Base-by-base conservation (phyloP, 768 basidiomycete species). In the Tephrocybe sp. region DNA sequence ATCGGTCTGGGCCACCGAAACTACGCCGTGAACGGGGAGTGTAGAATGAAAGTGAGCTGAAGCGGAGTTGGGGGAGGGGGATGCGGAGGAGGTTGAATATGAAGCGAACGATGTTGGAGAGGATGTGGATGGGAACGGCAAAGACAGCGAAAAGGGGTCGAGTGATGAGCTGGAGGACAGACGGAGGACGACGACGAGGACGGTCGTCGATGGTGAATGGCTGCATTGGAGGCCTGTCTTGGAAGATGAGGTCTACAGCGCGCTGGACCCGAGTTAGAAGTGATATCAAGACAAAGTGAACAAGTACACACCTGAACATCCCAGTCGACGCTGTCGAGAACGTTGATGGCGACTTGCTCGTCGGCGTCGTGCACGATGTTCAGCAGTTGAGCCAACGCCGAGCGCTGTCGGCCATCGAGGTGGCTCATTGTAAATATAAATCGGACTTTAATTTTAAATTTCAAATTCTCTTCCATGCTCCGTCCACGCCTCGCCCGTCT, bases 281-380 rank as follows among this genome's bases (percentile, higher is more conserved):
- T n/a, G n/a, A n/a, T n/a, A n/a, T n/a, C n/a, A n/a, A n/a, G n/a
- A 22, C 35, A 49, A 24, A 13, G 19, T 12, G 26, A 16, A 21
- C 8, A 32, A 30, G 5, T 27, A 55, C 75, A 55, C 46, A 84
- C 86, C 75, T 84, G 75, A 26, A 90, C 78, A 68, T 88, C 81
- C 86, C 86, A 90, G 41, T 75, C 76, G 8, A 86, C 83, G 49
- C 77, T 82, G 31, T 74, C 65, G 13, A 90, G 70, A 1, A 90
- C 75, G 27, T 69, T 65, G n/a, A 82, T 70, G 4, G 86, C 78
- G 1, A 81, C 78, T 1, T 84, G 83, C 25, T 77, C 75, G 60
- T 87, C 86, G 11, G 73, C 76, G 12, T 76, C 79, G 40, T 81
- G 76, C 0, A 82, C 84, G 47, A 87, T 67, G 53, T 79, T 77